These are phyloP conservation scores for Monilinia aucupariae DNA, from an alignment of 2,329 filamentous ascomycete species.

Conservation along the genomic window DNA sequence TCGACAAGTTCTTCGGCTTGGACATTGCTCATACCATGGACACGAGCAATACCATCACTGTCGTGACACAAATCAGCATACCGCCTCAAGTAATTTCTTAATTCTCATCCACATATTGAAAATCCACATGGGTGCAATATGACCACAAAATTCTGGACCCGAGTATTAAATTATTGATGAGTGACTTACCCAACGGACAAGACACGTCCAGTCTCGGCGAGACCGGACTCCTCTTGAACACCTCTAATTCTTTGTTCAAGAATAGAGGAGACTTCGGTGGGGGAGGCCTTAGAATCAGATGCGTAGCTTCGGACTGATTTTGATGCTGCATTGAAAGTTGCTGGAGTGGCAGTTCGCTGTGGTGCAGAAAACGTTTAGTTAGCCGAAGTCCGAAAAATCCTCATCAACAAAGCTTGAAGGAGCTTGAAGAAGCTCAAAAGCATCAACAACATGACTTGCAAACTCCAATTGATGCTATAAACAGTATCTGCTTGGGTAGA, in stretches of 20 bases:
- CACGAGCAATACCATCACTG: constrained; percentile 99
- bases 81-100: neutral
- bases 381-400: constrained; percentile 48
- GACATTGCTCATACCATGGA: constrained; percentile 99
- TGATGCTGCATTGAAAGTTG: constrained; percentile 63
- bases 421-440: constrained; percentile 39
- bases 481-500: constrained; percentile 37
- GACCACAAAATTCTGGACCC: constrained; percentile 4
- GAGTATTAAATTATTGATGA: constrained; percentile 15
- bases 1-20: constrained; percentile 99
- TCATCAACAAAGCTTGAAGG: constrained; percentile 28
- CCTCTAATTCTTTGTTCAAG: constrained; percentile 98
- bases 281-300: constrained; percentile 86
- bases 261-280: constrained; percentile 98
- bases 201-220: constrained; percentile 98
- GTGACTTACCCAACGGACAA: constrained; percentile 92
- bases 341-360: constrained; percentile 82
- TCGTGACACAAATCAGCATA: constrained; percentile 31
- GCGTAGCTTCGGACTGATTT: constrained; percentile 82
- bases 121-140: constrained; percentile 3
- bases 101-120: neutral
- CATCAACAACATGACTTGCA: constrained; percentile 33
- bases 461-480: constrained; percentile 38
- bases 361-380: constrained; percentile 51
- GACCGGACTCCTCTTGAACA: constrained; percentile 91